These are phyloP conservation scores for Paraconiothyrium sp. DNA, from an alignment of 2,329 filamentous ascomycete species.

Conservation along the genomic window DNA sequence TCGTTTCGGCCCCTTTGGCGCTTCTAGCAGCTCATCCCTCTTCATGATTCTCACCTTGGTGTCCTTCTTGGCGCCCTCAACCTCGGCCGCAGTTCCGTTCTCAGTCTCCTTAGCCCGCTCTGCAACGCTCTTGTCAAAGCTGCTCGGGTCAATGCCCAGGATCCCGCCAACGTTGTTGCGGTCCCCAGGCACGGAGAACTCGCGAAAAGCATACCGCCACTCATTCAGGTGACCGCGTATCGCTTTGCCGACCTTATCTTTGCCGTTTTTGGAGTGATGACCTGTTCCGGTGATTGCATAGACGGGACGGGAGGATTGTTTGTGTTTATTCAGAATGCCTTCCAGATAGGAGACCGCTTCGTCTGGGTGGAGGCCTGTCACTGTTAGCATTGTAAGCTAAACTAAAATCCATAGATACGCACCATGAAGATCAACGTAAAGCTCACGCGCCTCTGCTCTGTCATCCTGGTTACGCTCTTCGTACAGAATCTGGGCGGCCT, in stretches of 20 bases:
- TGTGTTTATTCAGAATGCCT: slow-evolving; percentile 84
- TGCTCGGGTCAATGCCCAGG: slow-evolving; percentile 70
- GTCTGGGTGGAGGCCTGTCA: slow-evolving; percentile 84
- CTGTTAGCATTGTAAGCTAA: slow-evolving; percentile 18
- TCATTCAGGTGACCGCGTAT: slow-evolving; percentile 91
- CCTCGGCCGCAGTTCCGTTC: slow-evolving; percentile 26
- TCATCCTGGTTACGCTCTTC: slow-evolving; percentile 86
- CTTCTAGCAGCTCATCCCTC: slow-evolving; percentile 48
- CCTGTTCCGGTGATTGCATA: slow-evolving; percentile 98
- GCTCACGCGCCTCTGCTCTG: slow-evolving; percentile 68
- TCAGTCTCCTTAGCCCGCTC: slow-evolving; percentile 49
- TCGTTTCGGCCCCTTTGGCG: slow-evolving; percentile 49
- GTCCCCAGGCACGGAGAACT: slow-evolving; percentile 97
- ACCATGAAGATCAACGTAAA: slow-evolving; percentile 93
- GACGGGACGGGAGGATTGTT: slow-evolving; percentile 74
- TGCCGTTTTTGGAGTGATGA: slow-evolving; percentile 97
- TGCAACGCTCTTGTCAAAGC: slow-evolving; percentile 61
- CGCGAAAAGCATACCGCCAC: slow-evolving; percentile 93
- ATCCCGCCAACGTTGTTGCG: slow-evolving; percentile 79
- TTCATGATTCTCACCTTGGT: slow-evolving; percentile 50
- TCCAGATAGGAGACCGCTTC: slow-evolving; percentile 96
- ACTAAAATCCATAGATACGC: slow-evolving; percentile 20
- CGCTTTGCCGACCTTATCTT: slow-evolving; percentile 97
- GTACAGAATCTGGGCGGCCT: slow-evolving; percentile 90
- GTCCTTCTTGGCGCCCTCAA: slow-evolving; percentile 42